phyloP scores from a whole-genome alignment of 306 rosid species.

The Trichosanthes cucumerina region DNA sequence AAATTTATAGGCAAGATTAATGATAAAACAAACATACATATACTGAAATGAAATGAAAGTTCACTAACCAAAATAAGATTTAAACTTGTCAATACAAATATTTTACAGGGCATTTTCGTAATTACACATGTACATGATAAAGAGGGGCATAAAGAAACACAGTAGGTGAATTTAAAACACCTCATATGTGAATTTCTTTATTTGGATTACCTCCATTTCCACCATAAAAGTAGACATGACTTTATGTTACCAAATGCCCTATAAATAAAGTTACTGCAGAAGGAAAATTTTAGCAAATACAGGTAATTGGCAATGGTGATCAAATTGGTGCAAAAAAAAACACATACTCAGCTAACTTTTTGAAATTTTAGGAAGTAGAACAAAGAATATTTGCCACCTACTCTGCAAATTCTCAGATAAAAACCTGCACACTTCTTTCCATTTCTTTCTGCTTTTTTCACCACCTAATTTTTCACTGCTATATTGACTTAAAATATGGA shows the following conservation, averaged over 20 bases:
- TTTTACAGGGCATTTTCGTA: background rate
- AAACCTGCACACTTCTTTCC: background rate
- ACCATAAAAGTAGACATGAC: background rate
- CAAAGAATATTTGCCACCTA: background rate
- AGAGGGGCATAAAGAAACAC: background rate
- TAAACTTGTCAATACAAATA: background rate
- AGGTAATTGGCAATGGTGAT: background rate
- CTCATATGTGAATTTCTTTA: background rate
- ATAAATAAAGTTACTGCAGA: constrained; percentile 1
- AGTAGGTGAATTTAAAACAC: background rate
- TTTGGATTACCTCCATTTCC: constrained; percentile 1
- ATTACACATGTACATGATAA: background rate
- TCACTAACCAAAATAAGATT: background rate
- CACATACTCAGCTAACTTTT: background rate
- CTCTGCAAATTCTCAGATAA: constrained; percentile 12
- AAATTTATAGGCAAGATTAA: too few relatives aligned
- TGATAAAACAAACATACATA: background rate
- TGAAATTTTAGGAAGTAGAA: background rate
- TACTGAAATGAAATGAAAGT: background rate
- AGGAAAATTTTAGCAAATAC: background rate
- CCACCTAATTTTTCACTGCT: background rate
- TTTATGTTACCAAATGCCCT: background rate
- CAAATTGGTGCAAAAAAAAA: background rate
- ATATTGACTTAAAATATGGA: constrained; percentile 11
- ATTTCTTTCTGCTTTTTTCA: background rate